Evolutionary conservation across 164 flowering plant genomes (phyloP), one percentile per base, ranked within the genome.

Genomic region (Chloranthus sessilifolius): DNA sequence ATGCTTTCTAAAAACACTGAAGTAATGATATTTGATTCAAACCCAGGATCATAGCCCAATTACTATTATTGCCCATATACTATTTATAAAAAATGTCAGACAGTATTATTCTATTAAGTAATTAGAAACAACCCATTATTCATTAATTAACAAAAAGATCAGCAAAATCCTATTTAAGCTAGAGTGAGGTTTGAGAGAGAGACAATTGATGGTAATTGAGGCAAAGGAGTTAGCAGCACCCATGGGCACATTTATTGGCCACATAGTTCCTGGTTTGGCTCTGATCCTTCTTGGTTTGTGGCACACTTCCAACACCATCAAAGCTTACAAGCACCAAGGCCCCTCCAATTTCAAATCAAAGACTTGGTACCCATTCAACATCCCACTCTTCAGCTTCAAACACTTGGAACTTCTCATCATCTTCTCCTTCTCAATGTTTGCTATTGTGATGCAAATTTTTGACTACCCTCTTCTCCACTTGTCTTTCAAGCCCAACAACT

Each of bases 221-320:
- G 30, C 43, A 10, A 14, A 49, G 33, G 55, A 56, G 27, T 51
- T 44, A 11, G 12, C 48, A 44, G 19, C n/a, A n/a, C n/a, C 50
- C 52, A 82, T 83, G 91, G 88, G 86, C n/a, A 76, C 74, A 29
- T 71, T 86, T 59, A 21, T 67, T 16, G 88, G 76, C 12, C 95
- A 86, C 61, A 24, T 81, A 9, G 68, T 78, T 4, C 86, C 91
- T 15, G 88, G 86, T 15, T 60, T 79, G 33, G 74, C 78, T 46
- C 70, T 86, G 16, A 51, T 72, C 57, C 53, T 76, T 42, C 84
- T 86, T 48, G 95, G 88, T 34, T 47, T 81, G 46, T 81, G 91
- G 91, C 95, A 86, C 54, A 64, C 53, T 38, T 44, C 74, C 48
- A 78, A 73, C 53, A 76, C 77, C 25, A 61, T 74, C 61, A 67